phyloP scores from a whole-genome alignment of 768 basidiomycete genomes.

The Boletus coccyginus region DNA sequence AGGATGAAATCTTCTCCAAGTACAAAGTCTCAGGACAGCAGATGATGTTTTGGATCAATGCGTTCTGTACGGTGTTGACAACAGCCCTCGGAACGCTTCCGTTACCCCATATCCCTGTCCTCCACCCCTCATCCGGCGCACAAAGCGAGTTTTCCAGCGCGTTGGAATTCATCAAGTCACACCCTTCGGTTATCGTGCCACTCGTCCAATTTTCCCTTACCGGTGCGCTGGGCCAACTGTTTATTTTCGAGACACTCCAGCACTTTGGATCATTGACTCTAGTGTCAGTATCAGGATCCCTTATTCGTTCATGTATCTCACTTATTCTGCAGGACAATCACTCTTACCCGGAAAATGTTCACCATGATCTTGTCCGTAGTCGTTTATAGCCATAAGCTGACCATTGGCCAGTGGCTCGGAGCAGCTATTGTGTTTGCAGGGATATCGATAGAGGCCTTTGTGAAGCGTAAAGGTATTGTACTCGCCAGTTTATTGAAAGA shows the following conservation, averaged over 20 bases:
- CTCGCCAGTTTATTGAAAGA: constrained; percentile 1
- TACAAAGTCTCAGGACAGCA: constrained; percentile 85
- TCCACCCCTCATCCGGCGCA: constrained; percentile 63
- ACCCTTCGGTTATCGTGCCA: constrained; percentile 72
- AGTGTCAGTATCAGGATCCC: constrained; percentile 53
- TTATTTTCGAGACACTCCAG: constrained; percentile 95
- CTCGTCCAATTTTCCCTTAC: constrained; percentile 84
- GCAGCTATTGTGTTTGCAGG: constrained; percentile 91
- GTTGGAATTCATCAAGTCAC: constrained; percentile 68
- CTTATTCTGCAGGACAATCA: constrained; percentile 67
- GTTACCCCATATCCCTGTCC: constrained; percentile 77
- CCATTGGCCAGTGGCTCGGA: constrained; percentile 89
- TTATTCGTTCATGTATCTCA: constrained; percentile 3
- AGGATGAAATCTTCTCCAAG: constrained; percentile 90
- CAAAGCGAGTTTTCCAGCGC: constrained; percentile 65
- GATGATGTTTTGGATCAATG: constrained; percentile 99
- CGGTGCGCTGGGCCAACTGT: constrained; percentile 92
- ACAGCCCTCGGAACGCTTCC: constrained; percentile 68
- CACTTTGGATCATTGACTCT: constrained; percentile 89
- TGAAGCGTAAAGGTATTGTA: constrained; percentile 77
- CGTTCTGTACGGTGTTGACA: constrained; percentile 77
- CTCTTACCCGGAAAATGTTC: constrained; percentile 93
- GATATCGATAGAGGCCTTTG: constrained; percentile 89
- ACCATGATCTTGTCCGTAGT: constrained; percentile 96
- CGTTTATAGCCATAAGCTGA: constrained; percentile 85